Evolutionary conservation across 495 filamentous ascomycete species (phyloP), one percentile per base, ranked within the genome.

Genomic region (Xylaria sp.): DNA sequence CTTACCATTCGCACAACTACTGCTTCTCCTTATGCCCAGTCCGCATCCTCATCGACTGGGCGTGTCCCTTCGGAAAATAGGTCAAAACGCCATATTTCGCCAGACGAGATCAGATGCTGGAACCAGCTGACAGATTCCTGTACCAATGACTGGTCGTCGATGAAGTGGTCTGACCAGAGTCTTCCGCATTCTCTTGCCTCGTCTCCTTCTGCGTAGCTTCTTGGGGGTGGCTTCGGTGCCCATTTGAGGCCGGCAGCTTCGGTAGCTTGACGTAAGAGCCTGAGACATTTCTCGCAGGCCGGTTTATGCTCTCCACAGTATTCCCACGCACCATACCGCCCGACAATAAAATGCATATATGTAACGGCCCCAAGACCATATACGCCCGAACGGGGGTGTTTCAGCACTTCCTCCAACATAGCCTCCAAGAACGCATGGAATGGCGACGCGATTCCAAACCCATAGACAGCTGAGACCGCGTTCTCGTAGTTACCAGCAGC

Each of bases 221-320:
- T 46, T 14, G 67, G 67, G 6, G 67, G 57, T 6, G 67, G 12
- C 31, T 69, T 61, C 21, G 67, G 67, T 26, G 29, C 44, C 67
- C 67, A 69, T 14, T 70, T 67, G 0, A 77, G 58, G 5, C 74
- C 73, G 14, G 74, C 74, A 21, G 71, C 74, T n/a, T 76, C 73
- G 41, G 73, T 79, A 12, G 67, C 67, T 40, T 44, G 5, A n/a
- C 29, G 19, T 29, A 69, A 41, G 40, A 69, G 55, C 5, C 9
- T 6, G 26, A 61, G 12, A 21, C 67, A 69, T 35, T 52, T 35
- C 21, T 69, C 37, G 17, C 67, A 69, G 4, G 29, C 67, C 0
- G 52, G 57, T 15, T 58, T 15, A 24, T 69, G 29, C 3, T 61
- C 44, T 31, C 67, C 67, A 24, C 29, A 57, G 15, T 69, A 69